Conservation (phyloP, 176 grass and related monocot species). For the Lolium rigidum region DNA sequence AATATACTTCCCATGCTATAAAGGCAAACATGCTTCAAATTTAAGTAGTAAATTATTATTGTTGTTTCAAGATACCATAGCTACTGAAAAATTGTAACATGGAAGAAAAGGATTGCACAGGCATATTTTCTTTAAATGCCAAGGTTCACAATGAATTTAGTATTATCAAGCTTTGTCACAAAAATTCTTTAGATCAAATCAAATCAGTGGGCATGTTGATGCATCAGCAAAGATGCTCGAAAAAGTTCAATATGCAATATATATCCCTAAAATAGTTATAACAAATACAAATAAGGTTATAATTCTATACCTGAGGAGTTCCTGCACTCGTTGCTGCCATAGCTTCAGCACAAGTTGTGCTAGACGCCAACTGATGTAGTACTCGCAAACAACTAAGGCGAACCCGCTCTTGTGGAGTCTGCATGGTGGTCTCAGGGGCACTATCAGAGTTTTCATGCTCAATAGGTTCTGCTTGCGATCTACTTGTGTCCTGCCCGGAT, state of each 20-base stretch:
- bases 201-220: not conserved
- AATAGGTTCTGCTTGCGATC: constrained; percentile 42
- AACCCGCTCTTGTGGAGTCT: constrained; percentile 90
- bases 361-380: constrained; percentile 95
- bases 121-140: constrained; percentile 10
- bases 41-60: not conserved
- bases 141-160: constrained; percentile 4
- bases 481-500: constrained; percentile 58
- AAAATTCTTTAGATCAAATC: not conserved
- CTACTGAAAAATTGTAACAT: constrained; percentile 19
- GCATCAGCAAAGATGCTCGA: not conserved
- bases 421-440: constrained; percentile 51
- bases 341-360: constrained; percentile 97
- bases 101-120: constrained; percentile 15
- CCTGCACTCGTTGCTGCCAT: constrained; percentile 98
- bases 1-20: not conserved
- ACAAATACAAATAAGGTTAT: constrained; percentile 33
- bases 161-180: constrained; percentile 1
- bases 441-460: constrained; percentile 54
- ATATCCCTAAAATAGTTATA: not conserved
- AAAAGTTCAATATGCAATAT: not conserved
- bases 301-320: constrained; percentile 89
- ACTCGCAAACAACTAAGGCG: constrained; percentile 96
- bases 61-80: constrained; percentile 19
- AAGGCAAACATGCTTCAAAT: constrained; percentile 21